A percentile compares a stretch with the other conserved stretches of the same genome.
These are phyloP conservation scores for Penicillium sp. DNA, from an alignment of 2,329 filamentous ascomycete genomes.

Conservation along the genomic window DNA sequence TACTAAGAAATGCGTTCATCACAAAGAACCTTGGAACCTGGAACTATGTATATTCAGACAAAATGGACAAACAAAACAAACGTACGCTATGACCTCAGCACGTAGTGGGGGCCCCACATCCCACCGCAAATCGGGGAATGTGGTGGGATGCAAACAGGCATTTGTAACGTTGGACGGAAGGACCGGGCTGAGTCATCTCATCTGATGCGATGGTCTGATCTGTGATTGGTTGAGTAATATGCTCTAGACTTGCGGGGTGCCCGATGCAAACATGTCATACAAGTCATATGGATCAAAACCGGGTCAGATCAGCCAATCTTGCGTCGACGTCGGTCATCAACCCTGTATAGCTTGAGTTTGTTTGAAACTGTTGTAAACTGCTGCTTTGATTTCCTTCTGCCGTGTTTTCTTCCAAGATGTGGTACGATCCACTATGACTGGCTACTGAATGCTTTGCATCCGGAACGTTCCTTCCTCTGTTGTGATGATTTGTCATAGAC, in stretches of 20 bases:
- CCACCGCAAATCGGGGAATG: constrained; percentile 1
- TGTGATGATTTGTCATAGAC: constrained; percentile 26
- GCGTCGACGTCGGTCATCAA: not conserved
- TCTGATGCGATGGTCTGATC: constrained; percentile 10
- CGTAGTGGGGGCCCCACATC: constrained; percentile 9
- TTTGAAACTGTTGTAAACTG: not conserved
- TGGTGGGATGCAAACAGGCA: constrained; percentile 16
- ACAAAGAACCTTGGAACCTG: not conserved
- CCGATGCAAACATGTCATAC: constrained; percentile 20
- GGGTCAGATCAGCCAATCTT: constrained; percentile 14
- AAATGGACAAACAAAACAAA: constrained; percentile 1
- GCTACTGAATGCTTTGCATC: not conserved
- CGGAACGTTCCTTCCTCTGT: constrained; percentile 7
- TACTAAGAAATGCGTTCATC: not conserved
- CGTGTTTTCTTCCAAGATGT: constrained; percentile 2
- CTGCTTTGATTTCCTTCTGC: not conserved
- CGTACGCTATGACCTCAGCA: constrained; percentile 21
- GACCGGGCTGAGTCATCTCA: constrained; percentile 11
- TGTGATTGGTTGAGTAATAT: constrained; percentile 1
- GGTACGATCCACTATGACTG: constrained; percentile 1
- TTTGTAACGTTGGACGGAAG: constrained; percentile 16
- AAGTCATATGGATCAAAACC: constrained; percentile 12
- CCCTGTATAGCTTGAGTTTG: constrained; percentile 1
- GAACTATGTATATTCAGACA: constrained; percentile 8
- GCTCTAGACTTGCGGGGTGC: constrained; percentile 26